Conservation (phyloP, 495 filamentous ascomycete species). For the Penicillium egyptiacum region DNA sequence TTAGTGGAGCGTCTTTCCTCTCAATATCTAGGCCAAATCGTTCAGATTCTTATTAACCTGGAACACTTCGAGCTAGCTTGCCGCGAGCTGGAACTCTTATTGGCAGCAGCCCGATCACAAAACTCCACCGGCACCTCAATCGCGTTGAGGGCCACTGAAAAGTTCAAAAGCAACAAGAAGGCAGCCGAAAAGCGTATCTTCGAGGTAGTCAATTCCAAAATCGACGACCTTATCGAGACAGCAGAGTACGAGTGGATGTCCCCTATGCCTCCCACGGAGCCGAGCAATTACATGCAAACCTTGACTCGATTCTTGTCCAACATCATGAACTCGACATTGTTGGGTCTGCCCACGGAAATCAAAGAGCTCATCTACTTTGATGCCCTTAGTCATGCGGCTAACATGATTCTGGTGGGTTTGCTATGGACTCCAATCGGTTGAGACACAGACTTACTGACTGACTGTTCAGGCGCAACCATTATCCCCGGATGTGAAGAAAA, state of each 20-base stretch:
- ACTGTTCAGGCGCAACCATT: conserved; percentile 70
- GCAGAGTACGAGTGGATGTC: conserved; percentile 97
- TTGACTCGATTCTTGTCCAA: conserved; percentile 90
- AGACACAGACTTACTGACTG: conserved; percentile 12
- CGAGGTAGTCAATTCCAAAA: conserved; percentile 97
- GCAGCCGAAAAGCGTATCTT: conserved; percentile 97
- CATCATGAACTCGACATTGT: conserved; percentile 91
- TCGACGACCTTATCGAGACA: conserved; percentile 94
- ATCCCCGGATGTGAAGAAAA: conserved; percentile 72
- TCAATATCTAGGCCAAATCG: conserved; percentile 94
- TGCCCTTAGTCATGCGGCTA: conserved; percentile 84
- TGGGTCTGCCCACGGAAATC: conserved; percentile 89
- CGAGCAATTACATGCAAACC: conserved; percentile 91
- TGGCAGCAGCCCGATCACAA: conserved; percentile 78
- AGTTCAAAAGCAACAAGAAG: conserved; percentile 88
- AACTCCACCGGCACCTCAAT: conserved; percentile 70
- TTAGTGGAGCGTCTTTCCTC: conserved; percentile 86
- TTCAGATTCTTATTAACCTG: conserved; percentile 96
- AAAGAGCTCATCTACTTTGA: conserved; percentile 98
- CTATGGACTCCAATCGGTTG: neutral
- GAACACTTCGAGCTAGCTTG: conserved; percentile 96
- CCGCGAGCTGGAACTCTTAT: conserved; percentile 76
- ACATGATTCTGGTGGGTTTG: conserved; percentile 70
- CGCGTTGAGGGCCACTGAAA: conserved; percentile 73
- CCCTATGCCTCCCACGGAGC: conserved; percentile 59